phyloP scores from a whole-genome alignment of 2,329 filamentous ascomycete species.

The Trichophyton mentagrophytes region DNA sequence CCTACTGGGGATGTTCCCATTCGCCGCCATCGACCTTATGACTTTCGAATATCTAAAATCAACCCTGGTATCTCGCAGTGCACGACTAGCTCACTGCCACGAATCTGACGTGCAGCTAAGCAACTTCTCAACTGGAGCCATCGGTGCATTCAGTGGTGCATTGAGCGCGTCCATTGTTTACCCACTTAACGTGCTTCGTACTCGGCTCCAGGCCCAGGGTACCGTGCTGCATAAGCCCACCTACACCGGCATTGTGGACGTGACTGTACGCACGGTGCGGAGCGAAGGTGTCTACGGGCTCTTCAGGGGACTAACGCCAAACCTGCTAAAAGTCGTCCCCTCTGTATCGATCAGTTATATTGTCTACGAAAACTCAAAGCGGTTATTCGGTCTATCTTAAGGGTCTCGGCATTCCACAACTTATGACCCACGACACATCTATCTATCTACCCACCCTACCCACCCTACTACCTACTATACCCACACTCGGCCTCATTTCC shows the following conservation, averaged over 20 bases:
- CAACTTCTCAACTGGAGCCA: conserved; percentile 72
- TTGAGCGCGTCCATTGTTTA: conserved; percentile 91
- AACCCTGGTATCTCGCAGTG: conserved; percentile 56
- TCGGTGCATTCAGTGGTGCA: conserved; percentile 82
- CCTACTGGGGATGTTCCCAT: conserved; percentile 91
- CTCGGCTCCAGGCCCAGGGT: conserved; percentile 83
- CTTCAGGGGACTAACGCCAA: conserved; percentile 91
- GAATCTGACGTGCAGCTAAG: conserved; percentile 72
- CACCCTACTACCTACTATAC: background rate
- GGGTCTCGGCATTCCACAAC: background rate
- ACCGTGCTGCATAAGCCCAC: conserved; percentile 81
- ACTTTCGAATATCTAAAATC: conserved; percentile 90
- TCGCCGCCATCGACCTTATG: conserved; percentile 89
- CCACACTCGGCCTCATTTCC: background rate
- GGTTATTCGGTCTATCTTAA: conserved; percentile 44
- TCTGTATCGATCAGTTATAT: conserved; percentile 92
- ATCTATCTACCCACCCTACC: background rate
- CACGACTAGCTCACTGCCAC: conserved; percentile 54
- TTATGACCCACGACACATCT: background rate
- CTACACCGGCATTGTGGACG: conserved; percentile 84
- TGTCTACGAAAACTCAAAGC: conserved; percentile 84
- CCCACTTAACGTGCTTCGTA: conserved; percentile 84
- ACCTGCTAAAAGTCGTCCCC: conserved; percentile 88
- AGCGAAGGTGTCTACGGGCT: conserved; percentile 75
- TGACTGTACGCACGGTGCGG: conserved; percentile 67